phyloP scores from a whole-genome alignment of 2,329 filamentous ascomycete species.

The Neobulgaria alba region DNA sequence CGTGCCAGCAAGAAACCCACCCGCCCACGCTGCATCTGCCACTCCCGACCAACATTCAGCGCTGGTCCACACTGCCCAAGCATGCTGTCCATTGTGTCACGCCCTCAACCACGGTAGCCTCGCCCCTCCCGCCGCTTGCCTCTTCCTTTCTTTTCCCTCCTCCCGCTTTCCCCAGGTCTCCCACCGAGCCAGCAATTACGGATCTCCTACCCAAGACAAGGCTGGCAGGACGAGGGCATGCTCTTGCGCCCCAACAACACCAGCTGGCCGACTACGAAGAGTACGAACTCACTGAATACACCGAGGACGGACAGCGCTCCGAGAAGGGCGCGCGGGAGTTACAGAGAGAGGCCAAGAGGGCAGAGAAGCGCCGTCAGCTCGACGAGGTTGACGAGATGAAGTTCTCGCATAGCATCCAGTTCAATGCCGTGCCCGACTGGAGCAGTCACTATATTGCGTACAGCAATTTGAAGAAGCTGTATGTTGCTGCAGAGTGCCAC shows the following conservation, averaged over 20 bases:
- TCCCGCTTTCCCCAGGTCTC: neutral
- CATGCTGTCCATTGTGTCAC: neutral
- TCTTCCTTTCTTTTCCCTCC: neutral
- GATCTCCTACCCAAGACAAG: neutral
- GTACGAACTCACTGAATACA: constrained; percentile 26
- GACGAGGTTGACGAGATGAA: constrained; percentile 85
- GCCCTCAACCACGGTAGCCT: neutral
- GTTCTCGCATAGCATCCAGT: constrained; percentile 99
- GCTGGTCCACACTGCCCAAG: neutral
- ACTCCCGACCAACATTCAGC: neutral
- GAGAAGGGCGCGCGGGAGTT: constrained; percentile 6
- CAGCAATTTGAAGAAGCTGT: constrained; percentile 98
- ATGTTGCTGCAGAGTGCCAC: constrained; percentile 33
- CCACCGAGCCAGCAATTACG: neutral
- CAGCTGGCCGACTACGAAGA: constrained; percentile 17
- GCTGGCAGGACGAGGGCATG: neutral
- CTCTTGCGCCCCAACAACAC: constrained; percentile 2
- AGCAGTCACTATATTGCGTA: constrained; percentile 97
- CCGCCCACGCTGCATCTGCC: too few relatives aligned
- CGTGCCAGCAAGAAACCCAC: too few relatives aligned
- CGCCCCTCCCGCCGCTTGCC: neutral
- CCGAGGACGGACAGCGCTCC: constrained; percentile 8
- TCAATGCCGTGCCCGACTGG: constrained; percentile 99
- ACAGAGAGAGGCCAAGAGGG: constrained; percentile 35
- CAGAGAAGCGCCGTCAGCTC: constrained; percentile 60